phyloP scores from a whole-genome alignment of 2,329 filamentous ascomycete species.

The Sporothrix variecibatus region DNA sequence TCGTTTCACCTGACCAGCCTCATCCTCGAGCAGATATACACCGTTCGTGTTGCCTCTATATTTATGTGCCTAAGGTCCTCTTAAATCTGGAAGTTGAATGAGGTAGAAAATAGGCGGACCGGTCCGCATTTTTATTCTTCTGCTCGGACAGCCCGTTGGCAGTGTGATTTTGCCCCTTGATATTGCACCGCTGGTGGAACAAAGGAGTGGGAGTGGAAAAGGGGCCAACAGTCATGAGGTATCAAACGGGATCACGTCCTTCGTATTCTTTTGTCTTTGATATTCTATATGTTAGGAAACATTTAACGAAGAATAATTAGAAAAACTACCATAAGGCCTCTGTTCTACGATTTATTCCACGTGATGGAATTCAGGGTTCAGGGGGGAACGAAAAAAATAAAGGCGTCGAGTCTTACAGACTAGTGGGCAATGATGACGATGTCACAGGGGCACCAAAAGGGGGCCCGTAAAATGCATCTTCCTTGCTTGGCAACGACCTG shows the following conservation, averaged over 20 bases:
- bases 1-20: background rate
- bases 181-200: background rate
- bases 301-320: background rate
- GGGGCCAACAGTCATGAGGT: background rate
- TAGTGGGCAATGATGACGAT: background rate
- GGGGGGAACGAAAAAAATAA: background rate
- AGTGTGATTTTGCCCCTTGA: background rate
- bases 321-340: background rate
- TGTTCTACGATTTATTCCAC: background rate
- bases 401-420: background rate
- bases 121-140: background rate
- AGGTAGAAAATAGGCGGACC: background rate
- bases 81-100: no score
- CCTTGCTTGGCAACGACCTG: no score
- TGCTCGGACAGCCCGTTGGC: background rate
- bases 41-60: background rate
- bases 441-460: background rate
- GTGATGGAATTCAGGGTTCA: background rate
- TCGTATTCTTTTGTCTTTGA: background rate
- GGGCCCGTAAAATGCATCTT: background rate
- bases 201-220: background rate
- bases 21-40: background rate
- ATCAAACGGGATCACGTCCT: background rate
- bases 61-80: background rate
- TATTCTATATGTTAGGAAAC: no score